Percentiles rank a stretch among this genome's conserved stretches.
Evolutionary conservation across 305 asterid species (phyloP).

Genomic region (Fraxinus ornus): DNA sequence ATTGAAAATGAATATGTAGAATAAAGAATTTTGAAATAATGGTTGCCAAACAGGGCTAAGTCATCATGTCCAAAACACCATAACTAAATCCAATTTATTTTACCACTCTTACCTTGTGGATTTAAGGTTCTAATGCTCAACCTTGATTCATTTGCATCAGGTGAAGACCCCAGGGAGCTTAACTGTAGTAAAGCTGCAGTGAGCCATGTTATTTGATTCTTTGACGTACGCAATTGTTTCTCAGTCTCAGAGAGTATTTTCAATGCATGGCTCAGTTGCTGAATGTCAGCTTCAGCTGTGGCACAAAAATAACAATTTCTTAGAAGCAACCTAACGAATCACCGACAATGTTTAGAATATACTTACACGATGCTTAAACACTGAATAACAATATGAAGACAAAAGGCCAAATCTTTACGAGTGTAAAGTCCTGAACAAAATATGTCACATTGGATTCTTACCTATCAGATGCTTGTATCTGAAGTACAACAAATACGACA

Average conservation of each 20-base stretch:
- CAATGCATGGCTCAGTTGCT: conserved; percentile 69
- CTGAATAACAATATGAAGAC: background rate
- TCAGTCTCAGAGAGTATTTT: conserved; percentile 77
- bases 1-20: no score
- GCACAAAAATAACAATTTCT: conserved; percentile 18
- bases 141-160: conserved; percentile 45
- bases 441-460: background rate
- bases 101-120: conserved; percentile 53
- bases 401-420: background rate
- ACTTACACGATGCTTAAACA: background rate
- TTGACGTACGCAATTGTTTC: conserved; percentile 68
- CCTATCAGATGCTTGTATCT: background rate
- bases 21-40: no score
- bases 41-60: background rate
- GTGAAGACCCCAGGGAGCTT: conserved; percentile 45
- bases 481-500: background rate
- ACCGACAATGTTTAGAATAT: background rate
- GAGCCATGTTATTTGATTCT: conserved; percentile 86
- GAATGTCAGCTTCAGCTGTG: conserved; percentile 66
- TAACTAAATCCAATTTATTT: background rate
- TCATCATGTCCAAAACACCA: background rate
- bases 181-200: conserved; percentile 85
- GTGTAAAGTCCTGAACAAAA: background rate
- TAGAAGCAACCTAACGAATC: conserved; percentile 11
- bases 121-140: conserved; percentile 40